These are phyloP conservation scores for Linum lewisii DNA, from an alignment of 345 rosid genomes.

Conservation along the genomic window DNA sequence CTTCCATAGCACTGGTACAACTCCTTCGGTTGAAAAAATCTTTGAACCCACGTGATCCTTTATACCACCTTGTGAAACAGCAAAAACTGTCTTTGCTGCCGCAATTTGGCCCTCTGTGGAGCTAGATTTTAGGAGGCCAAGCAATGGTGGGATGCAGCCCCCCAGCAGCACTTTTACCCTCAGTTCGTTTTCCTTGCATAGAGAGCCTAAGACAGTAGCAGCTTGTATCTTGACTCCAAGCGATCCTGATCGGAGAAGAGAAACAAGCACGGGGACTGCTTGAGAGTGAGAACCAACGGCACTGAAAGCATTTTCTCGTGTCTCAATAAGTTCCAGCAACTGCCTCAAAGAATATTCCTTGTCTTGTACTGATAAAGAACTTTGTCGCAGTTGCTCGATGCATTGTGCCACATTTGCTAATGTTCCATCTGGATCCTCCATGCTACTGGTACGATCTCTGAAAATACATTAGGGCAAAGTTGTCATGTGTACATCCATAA, in stretches of 20 bases:
- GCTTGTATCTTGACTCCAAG: slow-evolving; percentile 92
- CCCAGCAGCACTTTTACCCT: slow-evolving; percentile 97
- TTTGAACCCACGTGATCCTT: slow-evolving; percentile 98
- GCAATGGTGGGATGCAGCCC: slow-evolving; percentile 99
- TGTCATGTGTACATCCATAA: slow-evolving; percentile 1
- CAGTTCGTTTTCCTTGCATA: slow-evolving; percentile 96
- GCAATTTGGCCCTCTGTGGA: slow-evolving; percentile 96
- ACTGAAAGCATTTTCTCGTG: slow-evolving; percentile 91
- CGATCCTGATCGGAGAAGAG: slow-evolving; percentile 97
- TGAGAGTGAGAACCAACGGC: slow-evolving; percentile 99
- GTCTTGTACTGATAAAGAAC: slow-evolving; percentile 83
- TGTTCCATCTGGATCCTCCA: slow-evolving; percentile 99
- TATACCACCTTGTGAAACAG: slow-evolving; percentile 94
- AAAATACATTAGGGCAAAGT: slow-evolving; percentile 14
- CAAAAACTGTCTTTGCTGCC: slow-evolving; percentile 88
- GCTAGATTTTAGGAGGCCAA: slow-evolving; percentile 93
- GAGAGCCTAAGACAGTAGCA: slow-evolving; percentile 90
- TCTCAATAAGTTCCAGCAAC: slow-evolving; percentile 83
- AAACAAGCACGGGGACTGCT: slow-evolving; percentile 99
- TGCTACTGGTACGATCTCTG: slow-evolving; percentile 87
- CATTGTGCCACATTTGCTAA: slow-evolving; percentile 98
- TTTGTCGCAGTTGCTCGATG: slow-evolving; percentile 92
- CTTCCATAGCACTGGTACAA: slow-evolving; percentile 92
- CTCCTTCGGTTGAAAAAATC: slow-evolving; percentile 99
- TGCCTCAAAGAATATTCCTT: slow-evolving; percentile 81